Evolutionary conservation across 1,284 basidiomycete genomes (phyloP), one percentile per base, ranked within the genome.

Genomic region (Moesziomyces globuligerus): DNA sequence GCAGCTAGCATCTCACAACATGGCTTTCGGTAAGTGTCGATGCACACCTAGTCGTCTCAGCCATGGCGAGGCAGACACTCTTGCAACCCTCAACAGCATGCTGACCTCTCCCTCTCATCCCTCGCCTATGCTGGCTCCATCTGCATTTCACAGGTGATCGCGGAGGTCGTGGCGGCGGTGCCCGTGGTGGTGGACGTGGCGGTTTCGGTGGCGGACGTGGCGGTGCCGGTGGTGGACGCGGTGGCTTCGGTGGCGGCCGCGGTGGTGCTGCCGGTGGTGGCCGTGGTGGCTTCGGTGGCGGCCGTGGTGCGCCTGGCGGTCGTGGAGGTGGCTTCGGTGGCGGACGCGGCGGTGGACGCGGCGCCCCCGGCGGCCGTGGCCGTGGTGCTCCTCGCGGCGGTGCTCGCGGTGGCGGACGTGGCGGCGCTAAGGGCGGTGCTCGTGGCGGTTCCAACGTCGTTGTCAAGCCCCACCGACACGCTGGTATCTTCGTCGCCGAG

Each of bases 381-480:
- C 69, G 68, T 9, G 69, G 76, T 17, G 74, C 67, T 34, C 47
- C 34, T 26, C 58, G 59, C 38, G 56, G 53, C 20, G 76, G 71
- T 37, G 65, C 48, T 13, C 61, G 70, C 18, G 61, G 65, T 17
- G 76, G 74, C 40, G 70, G 55, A 25, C 66, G 69, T 45, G 72
- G 78, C 32, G 80, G 81, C 26, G 62, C 48, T 71, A 74, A 40
- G 73, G 72, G 23, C 26, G 83, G 81, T 57, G 77, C 68, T 10
- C 52, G 75, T 65, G 93, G 92, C 37, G 92, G 93, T 9, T 87
- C 92, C 42, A 85, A 85, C 64, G 85, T 86, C 48, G 89, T 96
- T 72, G 87, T 99, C 78, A 95, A 98, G 84, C 94, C 95, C 3
- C 95, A 99, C 86, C 88, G 91, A 82, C 95, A 99, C 85, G 85